Evolutionary conservation across 441 rosid species (phyloP), one percentile per base, ranked within the genome.

Genomic region (Capsella rubella): DNA sequence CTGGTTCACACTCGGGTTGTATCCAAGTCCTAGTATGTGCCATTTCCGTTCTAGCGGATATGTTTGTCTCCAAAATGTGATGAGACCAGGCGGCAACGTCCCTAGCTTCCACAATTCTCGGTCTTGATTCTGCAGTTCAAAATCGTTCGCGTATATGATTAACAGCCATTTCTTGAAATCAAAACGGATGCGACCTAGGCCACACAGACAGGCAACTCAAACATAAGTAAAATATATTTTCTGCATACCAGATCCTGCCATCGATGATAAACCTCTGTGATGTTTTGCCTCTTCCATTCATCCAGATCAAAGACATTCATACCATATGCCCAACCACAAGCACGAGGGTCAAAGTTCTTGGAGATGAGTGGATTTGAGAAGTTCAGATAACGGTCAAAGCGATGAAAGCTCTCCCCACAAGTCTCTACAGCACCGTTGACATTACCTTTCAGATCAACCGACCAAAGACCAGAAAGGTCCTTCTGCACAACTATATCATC

Each of bases 371-470:
- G 85, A 61, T 79, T 79, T 61, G 82, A 92, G 84, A 95, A 95
- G 86, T 95, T 95, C 64, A 95, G 99, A 76, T 95, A 95, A 21
- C 93, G 86, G 84, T 95, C 98, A 78, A 90, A 95, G 28, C 98
- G 93, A 81, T 95, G 98, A 76, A 95, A 95, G 80, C 83, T 95
- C 84, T 92, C 93, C 72, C 97, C 90, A 80, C 99, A 95, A 28
- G 98, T 95, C 87, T 95, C 98, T 31, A 95, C 98, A 25, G 97
- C 99, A 68, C 99, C 99, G 70, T 90, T 92, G 61, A 95, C 99
- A 49, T 89, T 89, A 64, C 99, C 98, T 82, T 87, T 91, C 84
- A 95, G 79, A 86, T 95, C 82, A 73, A 95, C 79, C 55, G 92
- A 88, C 98, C 98, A 95, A 65, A 95, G 90, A 62, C 79, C 88